Percentiles rank a stretch among this genome's conserved stretches.
These are phyloP conservation scores for Sporothrix globosa DNA, from an alignment of 2,329 filamentous ascomycete species.

Conservation along the genomic window DNA sequence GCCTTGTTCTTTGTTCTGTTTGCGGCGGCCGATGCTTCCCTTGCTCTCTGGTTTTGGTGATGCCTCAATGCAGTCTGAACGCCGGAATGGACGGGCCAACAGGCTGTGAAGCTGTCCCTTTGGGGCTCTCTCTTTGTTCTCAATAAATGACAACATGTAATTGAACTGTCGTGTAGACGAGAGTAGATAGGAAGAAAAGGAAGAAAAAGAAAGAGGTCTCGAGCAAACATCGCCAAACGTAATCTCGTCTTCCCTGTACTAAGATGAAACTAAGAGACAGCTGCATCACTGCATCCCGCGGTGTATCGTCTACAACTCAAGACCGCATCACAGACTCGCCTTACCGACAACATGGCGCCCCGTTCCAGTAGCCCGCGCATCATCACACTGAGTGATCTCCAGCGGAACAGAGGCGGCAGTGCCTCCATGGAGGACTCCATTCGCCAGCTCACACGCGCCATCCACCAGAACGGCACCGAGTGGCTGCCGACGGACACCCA, in stretches of 20 bases:
- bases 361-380: neutral
- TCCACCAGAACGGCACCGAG: neutral
- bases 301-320: neutral
- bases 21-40: neutral
- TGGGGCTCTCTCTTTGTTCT: neutral
- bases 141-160: neutral
- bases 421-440: neutral
- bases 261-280: neutral
- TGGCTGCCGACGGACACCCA: constrained; percentile 11
- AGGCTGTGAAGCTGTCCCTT: neutral
- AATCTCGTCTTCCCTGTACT: neutral
- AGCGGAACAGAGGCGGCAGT: no score
- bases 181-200: neutral
- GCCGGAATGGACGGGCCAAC: neutral
- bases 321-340: neutral
- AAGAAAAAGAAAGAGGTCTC: neutral
- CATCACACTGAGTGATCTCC: neutral
- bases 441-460: neutral
- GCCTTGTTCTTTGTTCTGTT: constrained; percentile 13
- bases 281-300: neutral
- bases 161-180: neutral
- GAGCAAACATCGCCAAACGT: neutral
- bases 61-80: neutral
- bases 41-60: neutral
- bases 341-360: neutral